Percentiles rank a stretch among this genome's conserved stretches.
Conservation (phyloP, 73 alveolate species). For the Tetrahymena elliotti region DNA sequence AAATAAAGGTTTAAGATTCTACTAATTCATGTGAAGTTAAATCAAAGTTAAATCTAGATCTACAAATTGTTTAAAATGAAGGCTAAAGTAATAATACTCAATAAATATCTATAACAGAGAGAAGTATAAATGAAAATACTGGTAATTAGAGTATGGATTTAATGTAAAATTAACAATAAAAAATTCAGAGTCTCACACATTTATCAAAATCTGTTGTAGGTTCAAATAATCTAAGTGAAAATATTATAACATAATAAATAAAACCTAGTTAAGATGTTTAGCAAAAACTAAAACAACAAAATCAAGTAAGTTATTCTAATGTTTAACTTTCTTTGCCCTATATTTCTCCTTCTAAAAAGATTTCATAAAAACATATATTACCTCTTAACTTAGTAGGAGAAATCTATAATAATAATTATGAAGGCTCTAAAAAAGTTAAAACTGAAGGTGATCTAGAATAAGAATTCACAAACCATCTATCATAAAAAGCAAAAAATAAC, state of each 20-base stretch:
- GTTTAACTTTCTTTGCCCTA: neutral
- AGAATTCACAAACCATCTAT: neutral
- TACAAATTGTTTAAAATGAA: no score
- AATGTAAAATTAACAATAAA: no score
- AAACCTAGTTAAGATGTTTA: neutral
- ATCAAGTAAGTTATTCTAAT: neutral
- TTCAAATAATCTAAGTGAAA: neutral
- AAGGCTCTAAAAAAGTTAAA: neutral
- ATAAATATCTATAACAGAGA: neutral
- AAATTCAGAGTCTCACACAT: neutral
- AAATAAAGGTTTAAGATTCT: neutral
- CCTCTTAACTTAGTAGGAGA: neutral
- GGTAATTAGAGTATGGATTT: neutral
- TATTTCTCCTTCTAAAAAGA: neutral
- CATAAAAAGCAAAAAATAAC: neutral
- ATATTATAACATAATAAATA: no score
- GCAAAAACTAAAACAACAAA: neutral
- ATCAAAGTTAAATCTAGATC: neutral
- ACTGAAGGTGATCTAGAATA: neutral
- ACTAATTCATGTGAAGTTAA: neutral
- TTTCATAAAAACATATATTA: neutral
- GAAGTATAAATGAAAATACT: neutral
- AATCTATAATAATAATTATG: neutral
- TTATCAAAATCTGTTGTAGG: neutral
- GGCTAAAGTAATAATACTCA: neutral